Base-by-base conservation (phyloP, 1,284 basidiomycete species). In the Irpex lacteus region DNA sequence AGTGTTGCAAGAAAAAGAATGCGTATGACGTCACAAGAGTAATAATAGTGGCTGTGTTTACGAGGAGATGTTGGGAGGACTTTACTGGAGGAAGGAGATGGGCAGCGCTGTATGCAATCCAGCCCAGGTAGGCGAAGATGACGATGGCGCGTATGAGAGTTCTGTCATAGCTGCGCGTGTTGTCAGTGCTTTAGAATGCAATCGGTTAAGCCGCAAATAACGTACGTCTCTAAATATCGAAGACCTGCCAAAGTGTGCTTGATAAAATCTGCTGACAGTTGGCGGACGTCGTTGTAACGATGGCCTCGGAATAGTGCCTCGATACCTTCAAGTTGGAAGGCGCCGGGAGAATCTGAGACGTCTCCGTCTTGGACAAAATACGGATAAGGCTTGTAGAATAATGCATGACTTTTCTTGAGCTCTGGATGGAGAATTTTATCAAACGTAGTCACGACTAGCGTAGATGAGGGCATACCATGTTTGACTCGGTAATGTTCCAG, bases 401-500 rank as follows among this genome's bases (percentile, higher is more conserved):
- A 67, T 3, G 85, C 80, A 60, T 85, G 84, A 4, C 74, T 68
- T 67, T 79, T 77, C 75, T 92, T 93, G 38, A 88, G 72, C 62
- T 86, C 91, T 93, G 26, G 26, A 63, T 36, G 34, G n/a, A n/a
- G n/a, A n/a, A n/a, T n/a, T n/a, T n/a, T n/a, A n/a, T n/a, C n/a
- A n/a, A n/a, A n/a, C n/a, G n/a, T n/a, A n/a, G n/a, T n/a, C n/a
- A n/a, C n/a, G n/a, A n/a, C n/a, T n/a, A 49, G 60, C 32, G 72
- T 21, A 53, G 34, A 55, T 40, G 6, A 44, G 58, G 21, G 19
- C 81, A 44, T 69, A 91, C 91, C 83, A 69, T 94, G 88, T 72
- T 95, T 95, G 57, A 91, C 81, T 37, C 83, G 80, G 73, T 94
- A 96, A 68, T 95, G 91, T 67, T 95, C 92, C 50, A 94, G 71